These are phyloP conservation scores for Scheffersomyces stipitis DNA, from an alignment of 805 yeast species.

Conservation along the genomic window DNA sequence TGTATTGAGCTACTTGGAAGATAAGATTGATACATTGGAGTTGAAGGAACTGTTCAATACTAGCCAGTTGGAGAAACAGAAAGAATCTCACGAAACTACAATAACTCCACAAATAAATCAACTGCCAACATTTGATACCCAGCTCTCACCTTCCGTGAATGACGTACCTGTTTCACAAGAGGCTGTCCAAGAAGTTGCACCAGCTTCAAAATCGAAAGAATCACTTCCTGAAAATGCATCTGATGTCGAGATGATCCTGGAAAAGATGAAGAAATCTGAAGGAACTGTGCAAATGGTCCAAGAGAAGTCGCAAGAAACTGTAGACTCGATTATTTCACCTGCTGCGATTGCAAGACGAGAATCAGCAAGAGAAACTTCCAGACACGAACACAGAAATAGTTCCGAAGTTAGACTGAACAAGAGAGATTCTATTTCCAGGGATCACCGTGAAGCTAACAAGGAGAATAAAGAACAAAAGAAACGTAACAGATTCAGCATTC, in stretches of 20 bases:
- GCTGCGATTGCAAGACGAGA: background rate
- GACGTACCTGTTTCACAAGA: too few species aligned
- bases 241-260: too few species aligned
- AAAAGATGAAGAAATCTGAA: conserved; percentile 5
- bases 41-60: conserved; percentile 14
- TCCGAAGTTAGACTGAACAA: too few species aligned
- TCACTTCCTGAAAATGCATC: too few species aligned
- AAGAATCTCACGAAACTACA: conserved; percentile 1
- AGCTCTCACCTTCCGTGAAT: background rate
- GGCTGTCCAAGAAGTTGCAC: too few species aligned
- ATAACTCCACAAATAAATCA: conserved; percentile 33
- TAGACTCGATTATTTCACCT: background rate
- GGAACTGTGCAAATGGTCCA: conserved; percentile 4
- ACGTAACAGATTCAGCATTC: conserved; percentile 42
- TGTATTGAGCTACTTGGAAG: conserved; percentile 44
- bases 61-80: background rate
- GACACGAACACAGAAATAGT: conserved; percentile 11
- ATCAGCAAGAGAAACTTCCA: background rate
- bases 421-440: too few species aligned
- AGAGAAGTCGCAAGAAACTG: conserved; percentile 3
- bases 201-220: too few species aligned
- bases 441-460: conserved; percentile 26
- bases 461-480: conserved; percentile 30
- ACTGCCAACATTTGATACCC: conserved; percentile 26
- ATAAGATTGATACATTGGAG: conserved; percentile 43